Conservation (phyloP, 2,329 filamentous ascomycete species). For the Botryosphaeria agaves region DNA sequence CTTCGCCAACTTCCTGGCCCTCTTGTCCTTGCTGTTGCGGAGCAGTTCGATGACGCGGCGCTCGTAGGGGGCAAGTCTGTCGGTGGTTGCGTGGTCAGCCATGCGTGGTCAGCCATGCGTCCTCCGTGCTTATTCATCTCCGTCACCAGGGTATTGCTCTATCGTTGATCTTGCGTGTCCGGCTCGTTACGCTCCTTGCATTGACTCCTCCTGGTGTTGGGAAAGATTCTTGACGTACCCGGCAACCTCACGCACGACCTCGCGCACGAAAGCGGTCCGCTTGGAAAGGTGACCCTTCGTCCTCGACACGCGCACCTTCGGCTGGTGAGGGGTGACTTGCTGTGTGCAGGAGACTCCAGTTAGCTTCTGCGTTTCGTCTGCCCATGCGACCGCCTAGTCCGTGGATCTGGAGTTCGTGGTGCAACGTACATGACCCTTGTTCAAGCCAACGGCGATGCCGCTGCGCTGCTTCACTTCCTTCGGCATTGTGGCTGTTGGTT, state of each 20-base stretch:
- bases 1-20: conserved; percentile 97
- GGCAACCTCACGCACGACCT: conserved; percentile 96
- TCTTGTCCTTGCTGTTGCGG: conserved; percentile 99
- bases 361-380: conserved; percentile 18
- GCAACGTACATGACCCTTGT: conserved; percentile 48
- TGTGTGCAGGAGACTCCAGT: conserved; percentile 9
- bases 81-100: not conserved
- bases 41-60: conserved; percentile 97
- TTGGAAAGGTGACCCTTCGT: conserved; percentile 92
- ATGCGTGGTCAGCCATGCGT: no score
- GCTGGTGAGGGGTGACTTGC: conserved; percentile 34
- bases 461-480: conserved; percentile 37
- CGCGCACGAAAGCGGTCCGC: conserved; percentile 90
- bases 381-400: conserved; percentile 10
- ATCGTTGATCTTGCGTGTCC: no score
- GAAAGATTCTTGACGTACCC: conserved; percentile 67
- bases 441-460: conserved; percentile 42
- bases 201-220: no score
- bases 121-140: no score
- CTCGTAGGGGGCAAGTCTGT: conserved; percentile 46
- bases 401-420: conserved; percentile 5
- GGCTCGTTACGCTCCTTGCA: no score
- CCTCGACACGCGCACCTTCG: conserved; percentile 35
- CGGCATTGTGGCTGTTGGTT: no score
- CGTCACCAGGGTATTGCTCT: no score